These are phyloP conservation scores for Physcomitrellopsis africana DNA, from an alignment of 225 moss, liverwort and hornwort species.

Conservation along the genomic window DNA sequence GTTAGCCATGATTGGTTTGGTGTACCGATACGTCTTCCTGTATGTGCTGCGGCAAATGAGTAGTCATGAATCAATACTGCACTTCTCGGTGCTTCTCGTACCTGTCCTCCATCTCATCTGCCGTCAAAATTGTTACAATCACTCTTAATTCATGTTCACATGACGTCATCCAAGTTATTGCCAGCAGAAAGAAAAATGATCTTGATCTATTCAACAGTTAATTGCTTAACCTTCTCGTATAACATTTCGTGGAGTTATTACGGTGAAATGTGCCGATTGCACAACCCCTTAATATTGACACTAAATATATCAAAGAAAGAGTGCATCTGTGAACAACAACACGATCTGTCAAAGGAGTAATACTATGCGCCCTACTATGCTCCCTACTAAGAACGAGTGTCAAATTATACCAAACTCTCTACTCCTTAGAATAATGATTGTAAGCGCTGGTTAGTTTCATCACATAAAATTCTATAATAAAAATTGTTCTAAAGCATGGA, in stretches of 20 bases:
- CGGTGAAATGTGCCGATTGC: not conserved
- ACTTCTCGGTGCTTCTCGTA: not conserved
- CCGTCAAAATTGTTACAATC: not conserved
- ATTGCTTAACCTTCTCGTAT: too few relatives aligned
- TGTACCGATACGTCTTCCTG: not conserved
- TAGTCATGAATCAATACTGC: not conserved
- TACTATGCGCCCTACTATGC: too few relatives aligned
- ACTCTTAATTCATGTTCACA: not conserved
- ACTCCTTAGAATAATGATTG: not conserved
- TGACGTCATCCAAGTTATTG: not conserved
- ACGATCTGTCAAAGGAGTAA: too few relatives aligned
- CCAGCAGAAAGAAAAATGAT: not conserved
- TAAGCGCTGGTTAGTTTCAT: not conserved
- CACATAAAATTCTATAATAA: not conserved
- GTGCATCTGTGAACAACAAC: too few relatives aligned
- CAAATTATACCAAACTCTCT: too few relatives aligned
- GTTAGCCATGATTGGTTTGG: not conserved
- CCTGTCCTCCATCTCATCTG: not conserved
- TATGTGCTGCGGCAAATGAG: not conserved
- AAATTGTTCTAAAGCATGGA: not conserved
- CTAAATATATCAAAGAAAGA: too few relatives aligned
- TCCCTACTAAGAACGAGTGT: too few relatives aligned
- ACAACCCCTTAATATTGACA: not conserved
- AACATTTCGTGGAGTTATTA: too few relatives aligned
- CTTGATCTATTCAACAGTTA: too few relatives aligned